Conservation (phyloP, 2,329 filamentous ascomycete species). For the Stachybotrys chlorohalonatus region DNA sequence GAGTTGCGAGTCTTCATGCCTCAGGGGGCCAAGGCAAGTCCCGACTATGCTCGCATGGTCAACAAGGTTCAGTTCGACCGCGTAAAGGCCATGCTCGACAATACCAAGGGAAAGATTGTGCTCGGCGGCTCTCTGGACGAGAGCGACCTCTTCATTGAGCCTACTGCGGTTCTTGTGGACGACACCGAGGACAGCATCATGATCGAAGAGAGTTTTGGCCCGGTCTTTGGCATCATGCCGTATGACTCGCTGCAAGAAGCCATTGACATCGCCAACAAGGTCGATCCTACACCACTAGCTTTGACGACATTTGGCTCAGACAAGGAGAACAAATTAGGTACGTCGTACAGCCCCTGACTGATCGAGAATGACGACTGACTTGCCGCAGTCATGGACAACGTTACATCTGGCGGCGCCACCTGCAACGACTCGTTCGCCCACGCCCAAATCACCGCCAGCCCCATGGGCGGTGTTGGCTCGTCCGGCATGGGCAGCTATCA, state of each 20-base stretch:
- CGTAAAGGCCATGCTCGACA: slow-evolving; percentile 86
- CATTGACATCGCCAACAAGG: slow-evolving; percentile 68
- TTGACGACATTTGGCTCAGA: slow-evolving; percentile 81
- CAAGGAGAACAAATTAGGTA: slow-evolving; percentile 65
- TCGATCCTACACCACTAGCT: slow-evolving; percentile 76
- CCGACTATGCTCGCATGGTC: slow-evolving; percentile 72
- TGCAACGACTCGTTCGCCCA: slow-evolving; percentile 41
- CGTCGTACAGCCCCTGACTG: slow-evolving; percentile 10
- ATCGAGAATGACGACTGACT: neutral
- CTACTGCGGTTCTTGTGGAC: slow-evolving; percentile 81
- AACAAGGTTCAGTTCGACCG: slow-evolving; percentile 72
- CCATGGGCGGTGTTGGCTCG: slow-evolving; percentile 40
- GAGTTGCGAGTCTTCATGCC: slow-evolving; percentile 75
- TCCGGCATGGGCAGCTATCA: slow-evolving; percentile 40
- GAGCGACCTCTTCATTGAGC: slow-evolving; percentile 74
- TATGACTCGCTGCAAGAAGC: slow-evolving; percentile 77
- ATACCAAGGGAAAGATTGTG: slow-evolving; percentile 72
- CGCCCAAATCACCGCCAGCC: slow-evolving; percentile 27
- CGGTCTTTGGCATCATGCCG: slow-evolving; percentile 76
- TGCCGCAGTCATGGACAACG: slow-evolving; percentile 23
- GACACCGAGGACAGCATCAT: slow-evolving; percentile 66
- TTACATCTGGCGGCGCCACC: slow-evolving; percentile 40
- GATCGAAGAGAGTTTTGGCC: slow-evolving; percentile 81
- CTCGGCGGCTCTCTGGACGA: slow-evolving; percentile 80
- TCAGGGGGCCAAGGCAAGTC: slow-evolving; percentile 65